These are phyloP conservation scores for Pythium chondricola DNA, from an alignment of 352 stramenopile genomes.

Conservation along the genomic window DNA sequence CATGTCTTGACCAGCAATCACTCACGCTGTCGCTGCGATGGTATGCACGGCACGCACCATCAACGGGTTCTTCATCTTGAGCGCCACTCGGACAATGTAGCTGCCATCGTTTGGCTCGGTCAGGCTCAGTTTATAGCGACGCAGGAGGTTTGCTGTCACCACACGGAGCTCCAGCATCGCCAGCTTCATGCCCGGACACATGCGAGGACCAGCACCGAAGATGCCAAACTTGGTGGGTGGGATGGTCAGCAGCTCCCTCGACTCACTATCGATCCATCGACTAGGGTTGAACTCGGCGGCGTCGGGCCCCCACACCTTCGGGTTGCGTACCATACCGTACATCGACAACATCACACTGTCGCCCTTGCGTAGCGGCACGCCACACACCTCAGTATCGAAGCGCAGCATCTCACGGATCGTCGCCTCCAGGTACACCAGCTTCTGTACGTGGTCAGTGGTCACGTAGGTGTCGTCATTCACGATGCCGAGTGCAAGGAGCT, in stretches of 20 bases:
- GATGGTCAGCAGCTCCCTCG: neutral
- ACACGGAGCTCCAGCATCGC: conserved; percentile 36
- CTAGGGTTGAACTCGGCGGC: conserved; percentile 48
- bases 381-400: conserved; percentile 31
- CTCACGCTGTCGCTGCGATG: too few species aligned
- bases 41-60: neutral
- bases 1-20: too few species aligned
- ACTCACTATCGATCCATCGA: conserved; percentile 35
- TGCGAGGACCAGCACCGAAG: conserved; percentile 32
- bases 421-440: conserved; percentile 48
- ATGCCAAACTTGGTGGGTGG: conserved; percentile 20
- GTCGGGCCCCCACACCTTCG: conserved; percentile 36
- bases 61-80: neutral
- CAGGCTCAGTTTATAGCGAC: neutral
- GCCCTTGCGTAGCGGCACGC: conserved; percentile 17
- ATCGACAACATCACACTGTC: conserved; percentile 12
- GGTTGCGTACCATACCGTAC: conserved; percentile 24
- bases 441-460: conserved; percentile 36
- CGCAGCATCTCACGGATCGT: conserved; percentile 55
- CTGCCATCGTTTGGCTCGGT: neutral
- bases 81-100: neutral
- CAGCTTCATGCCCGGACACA: conserved; percentile 33
- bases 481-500: conserved; percentile 20
- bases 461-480: conserved; percentile 6
- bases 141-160: conserved; percentile 1